These are phyloP conservation scores for Tuber melanosporum DNA, from an alignment of 495 filamentous ascomycete species.

Conservation along the genomic window DNA sequence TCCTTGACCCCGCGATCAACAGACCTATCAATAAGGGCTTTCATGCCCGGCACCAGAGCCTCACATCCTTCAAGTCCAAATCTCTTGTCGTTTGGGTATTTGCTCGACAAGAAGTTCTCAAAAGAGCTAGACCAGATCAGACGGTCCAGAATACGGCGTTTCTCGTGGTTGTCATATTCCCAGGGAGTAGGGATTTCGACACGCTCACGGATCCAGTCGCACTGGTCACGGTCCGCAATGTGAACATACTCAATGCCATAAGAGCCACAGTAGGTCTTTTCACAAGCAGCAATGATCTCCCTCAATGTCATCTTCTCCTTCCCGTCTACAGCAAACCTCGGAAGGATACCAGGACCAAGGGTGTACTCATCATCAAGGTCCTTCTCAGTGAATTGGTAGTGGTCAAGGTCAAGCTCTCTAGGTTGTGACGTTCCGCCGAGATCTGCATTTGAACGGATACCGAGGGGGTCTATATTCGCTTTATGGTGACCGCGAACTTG, in stretches of 20 bases:
- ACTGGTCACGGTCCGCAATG: slow-evolving; percentile 93
- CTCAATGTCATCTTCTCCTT: slow-evolving; percentile 93
- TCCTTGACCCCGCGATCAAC: slow-evolving; percentile 98
- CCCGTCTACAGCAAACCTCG: slow-evolving; percentile 77
- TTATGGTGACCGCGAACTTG: slow-evolving; percentile 98
- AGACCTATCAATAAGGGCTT: slow-evolving; percentile 94
- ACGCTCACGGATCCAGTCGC: slow-evolving; percentile 93
- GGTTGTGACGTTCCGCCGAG: slow-evolving; percentile 72
- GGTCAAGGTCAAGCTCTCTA: slow-evolving; percentile 83
- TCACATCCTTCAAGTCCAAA: slow-evolving; percentile 98
- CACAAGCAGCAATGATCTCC: slow-evolving; percentile 88
- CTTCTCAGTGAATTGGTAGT: slow-evolving; percentile 91
- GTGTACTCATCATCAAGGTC: slow-evolving; percentile 89
- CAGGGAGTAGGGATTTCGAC: slow-evolving; percentile 90
- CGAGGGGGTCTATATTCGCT: slow-evolving; percentile 91
- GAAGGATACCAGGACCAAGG: slow-evolving; percentile 90
- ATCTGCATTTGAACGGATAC: slow-evolving; percentile 79
- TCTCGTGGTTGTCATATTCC: slow-evolving; percentile 93
- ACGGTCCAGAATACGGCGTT: slow-evolving; percentile 92
- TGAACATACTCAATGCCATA: slow-evolving; percentile 98
- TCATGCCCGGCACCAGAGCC: slow-evolving; percentile 95
- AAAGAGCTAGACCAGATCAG: slow-evolving; percentile 98
- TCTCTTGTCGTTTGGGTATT: slow-evolving; percentile 99
- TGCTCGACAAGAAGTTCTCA: slow-evolving; percentile 85
- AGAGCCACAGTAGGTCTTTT: slow-evolving; percentile 91